These are phyloP conservation scores for Oemleria cerasiformis DNA, from an alignment of 306 rosid genomes.

Conservation along the genomic window DNA sequence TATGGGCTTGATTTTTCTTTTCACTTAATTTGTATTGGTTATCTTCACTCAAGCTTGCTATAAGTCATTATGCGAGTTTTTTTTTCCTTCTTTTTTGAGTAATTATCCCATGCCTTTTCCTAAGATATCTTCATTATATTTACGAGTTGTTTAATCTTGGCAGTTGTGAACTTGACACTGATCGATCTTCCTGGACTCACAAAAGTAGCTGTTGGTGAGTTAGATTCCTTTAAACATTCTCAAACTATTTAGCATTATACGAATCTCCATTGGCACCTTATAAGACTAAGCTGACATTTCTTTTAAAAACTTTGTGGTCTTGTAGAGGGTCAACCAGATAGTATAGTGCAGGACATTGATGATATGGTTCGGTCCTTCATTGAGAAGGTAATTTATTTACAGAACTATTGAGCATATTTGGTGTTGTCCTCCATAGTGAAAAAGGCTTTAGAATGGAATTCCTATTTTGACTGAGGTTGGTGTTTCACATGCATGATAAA, in stretches of 20 bases:
- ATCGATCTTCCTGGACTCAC: constrained; percentile 53
- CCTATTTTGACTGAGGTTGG: not conserved
- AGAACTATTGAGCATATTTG: not conserved
- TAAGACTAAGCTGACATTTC: not conserved
- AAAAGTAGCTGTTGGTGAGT: constrained; percentile 49
- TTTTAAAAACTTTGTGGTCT: not conserved
- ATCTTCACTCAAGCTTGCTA: not conserved
- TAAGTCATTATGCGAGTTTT: not conserved
- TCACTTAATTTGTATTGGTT: not conserved
- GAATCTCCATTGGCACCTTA: not conserved
- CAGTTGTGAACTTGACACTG: constrained; percentile 48
- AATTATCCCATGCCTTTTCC: not conserved
- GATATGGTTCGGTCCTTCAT: constrained; percentile 43
- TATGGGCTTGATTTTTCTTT: not conserved
- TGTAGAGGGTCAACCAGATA: constrained; percentile 46
- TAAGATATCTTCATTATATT: not conserved
- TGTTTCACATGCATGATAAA: not conserved
- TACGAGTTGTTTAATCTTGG: constrained; percentile 2
- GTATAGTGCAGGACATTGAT: constrained; percentile 44
- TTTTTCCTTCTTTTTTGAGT: not conserved
- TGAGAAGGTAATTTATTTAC: constrained; percentile 33
- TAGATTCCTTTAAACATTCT: not conserved
- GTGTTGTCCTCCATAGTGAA: not conserved
- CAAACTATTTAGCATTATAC: not conserved
- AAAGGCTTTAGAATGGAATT: not conserved